Percentiles rank a stretch among this genome's conserved stretches.
phyloP scores from a whole-genome alignment of 257 asterid species.

The Marsdenia floribunda region DNA sequence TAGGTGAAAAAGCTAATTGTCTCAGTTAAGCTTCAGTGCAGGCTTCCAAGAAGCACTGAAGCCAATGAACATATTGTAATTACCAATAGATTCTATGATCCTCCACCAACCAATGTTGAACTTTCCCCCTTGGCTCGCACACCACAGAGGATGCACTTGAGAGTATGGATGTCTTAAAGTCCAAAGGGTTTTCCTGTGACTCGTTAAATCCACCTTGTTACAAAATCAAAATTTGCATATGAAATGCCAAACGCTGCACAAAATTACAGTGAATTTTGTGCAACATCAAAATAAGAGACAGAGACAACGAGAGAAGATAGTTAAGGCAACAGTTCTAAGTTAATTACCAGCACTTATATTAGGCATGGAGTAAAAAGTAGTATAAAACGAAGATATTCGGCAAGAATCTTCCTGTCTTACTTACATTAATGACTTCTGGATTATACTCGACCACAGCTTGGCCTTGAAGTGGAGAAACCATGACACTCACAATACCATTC shows the following conservation, averaged over 20 bases:
- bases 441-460: slow-evolving; percentile 83
- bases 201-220: not conserved
- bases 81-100: not conserved
- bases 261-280: slow-evolving; percentile 1
- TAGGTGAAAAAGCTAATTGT: too few relatives aligned
- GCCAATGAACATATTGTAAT: not conserved
- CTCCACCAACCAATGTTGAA: not conserved
- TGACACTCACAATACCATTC: slow-evolving; percentile 62
- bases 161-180: not conserved
- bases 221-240: slow-evolving; percentile 2
- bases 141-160: not conserved
- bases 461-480: slow-evolving; percentile 88
- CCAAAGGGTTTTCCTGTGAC: not conserved
- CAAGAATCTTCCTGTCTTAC: slow-evolving; percentile 27
- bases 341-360: not conserved
- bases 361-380: slow-evolving; percentile 4
- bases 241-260: slow-evolving; percentile 1
- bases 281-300: not conserved
- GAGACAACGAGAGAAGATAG: not conserved
- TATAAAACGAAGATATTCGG: slow-evolving; percentile 9
- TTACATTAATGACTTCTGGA: slow-evolving; percentile 61
- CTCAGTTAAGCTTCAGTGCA: not conserved
- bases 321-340: not conserved
- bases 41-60: not conserved
- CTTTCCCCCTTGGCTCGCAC: not conserved